Conservation (phyloP, 345 rosid species). For the thale cress (Arabidopsis thaliana) region DNA sequence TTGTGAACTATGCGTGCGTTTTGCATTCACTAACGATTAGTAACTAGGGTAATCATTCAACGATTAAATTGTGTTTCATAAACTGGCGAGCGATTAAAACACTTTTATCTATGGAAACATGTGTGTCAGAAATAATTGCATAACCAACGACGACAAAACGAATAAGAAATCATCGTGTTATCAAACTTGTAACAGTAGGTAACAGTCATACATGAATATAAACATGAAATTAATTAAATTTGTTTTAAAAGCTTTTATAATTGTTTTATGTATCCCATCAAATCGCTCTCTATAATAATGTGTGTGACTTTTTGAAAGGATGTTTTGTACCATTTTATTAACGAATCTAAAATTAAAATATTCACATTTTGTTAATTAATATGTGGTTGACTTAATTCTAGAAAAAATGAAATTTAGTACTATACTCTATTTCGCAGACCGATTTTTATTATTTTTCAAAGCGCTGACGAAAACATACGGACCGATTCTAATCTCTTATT, state of each 20-base stretch:
- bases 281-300: neutral
- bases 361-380: constrained; percentile 7
- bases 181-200: no score
- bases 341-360: neutral
- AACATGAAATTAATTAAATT: no score
- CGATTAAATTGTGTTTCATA: no score
- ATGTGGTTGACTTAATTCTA: constrained; percentile 19
- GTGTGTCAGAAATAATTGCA: neutral
- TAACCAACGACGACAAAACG: neutral
- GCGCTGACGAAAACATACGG: constrained; percentile 24
- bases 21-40: no score
- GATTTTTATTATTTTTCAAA: neutral
- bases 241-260: no score
- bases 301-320: constrained; percentile 22
- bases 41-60: no score
- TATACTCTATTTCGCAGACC: neutral
- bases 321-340: constrained; percentile 28
- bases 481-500: constrained; percentile 18
- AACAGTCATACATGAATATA: no score
- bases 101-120: no score
- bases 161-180: no score
- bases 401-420: constrained; percentile 1
- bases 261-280: neutral
- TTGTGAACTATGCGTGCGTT: no score
- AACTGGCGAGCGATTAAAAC: no score